Conservation (phyloP, 2,329 filamentous ascomycete genomes). For the Teratosphaeria zuluensis region DNA sequence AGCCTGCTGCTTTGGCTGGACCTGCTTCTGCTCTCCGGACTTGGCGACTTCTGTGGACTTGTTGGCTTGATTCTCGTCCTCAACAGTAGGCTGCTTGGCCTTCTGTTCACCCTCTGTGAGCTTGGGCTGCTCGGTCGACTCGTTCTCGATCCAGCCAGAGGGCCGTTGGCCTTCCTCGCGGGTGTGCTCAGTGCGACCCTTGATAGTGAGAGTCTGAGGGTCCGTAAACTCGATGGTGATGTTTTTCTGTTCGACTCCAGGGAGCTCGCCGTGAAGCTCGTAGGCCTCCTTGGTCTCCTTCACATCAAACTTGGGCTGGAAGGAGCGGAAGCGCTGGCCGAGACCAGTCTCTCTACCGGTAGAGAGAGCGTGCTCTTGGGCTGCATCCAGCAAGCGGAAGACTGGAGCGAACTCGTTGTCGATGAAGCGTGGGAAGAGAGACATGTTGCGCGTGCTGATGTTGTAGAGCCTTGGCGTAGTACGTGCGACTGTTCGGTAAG, state of each 20-base stretch:
- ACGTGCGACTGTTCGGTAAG: neutral
- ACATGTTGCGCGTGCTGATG: slow-evolving; percentile 26
- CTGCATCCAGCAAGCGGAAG: slow-evolving; percentile 41
- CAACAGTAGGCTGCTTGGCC: slow-evolving; percentile 51
- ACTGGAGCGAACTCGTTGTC: slow-evolving; percentile 30
- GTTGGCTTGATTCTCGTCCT: slow-evolving; percentile 43
- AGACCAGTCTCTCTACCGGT: slow-evolving; percentile 4
- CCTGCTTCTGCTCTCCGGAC: slow-evolving; percentile 26
- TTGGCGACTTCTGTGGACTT: slow-evolving; percentile 10
- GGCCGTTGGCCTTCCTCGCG: slow-evolving; percentile 48
- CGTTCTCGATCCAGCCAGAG: slow-evolving; percentile 39
- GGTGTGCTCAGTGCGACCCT: slow-evolving; percentile 57
- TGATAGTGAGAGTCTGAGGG: slow-evolving; percentile 60
- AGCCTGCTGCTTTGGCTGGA: slow-evolving; percentile 19
- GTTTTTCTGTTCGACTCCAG: slow-evolving; percentile 64
- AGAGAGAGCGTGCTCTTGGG: slow-evolving; percentile 25
- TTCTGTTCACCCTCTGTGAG: slow-evolving; percentile 36
- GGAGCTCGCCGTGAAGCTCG: slow-evolving; percentile 71
- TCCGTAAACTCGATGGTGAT: slow-evolving; percentile 72
- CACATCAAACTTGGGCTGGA: slow-evolving; percentile 70
- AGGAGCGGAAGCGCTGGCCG: slow-evolving; percentile 38
- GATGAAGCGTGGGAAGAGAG: slow-evolving; percentile 28
- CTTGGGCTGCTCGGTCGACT: slow-evolving; percentile 15
- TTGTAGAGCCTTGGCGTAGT: slow-evolving; percentile 11
- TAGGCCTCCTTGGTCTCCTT: slow-evolving; percentile 59